A percentile compares a stretch with the other conserved stretches of the same genome.
Conservation (phyloP, 495 filamentous ascomycete genomes). For the Cryomyces antarcticus region DNA sequence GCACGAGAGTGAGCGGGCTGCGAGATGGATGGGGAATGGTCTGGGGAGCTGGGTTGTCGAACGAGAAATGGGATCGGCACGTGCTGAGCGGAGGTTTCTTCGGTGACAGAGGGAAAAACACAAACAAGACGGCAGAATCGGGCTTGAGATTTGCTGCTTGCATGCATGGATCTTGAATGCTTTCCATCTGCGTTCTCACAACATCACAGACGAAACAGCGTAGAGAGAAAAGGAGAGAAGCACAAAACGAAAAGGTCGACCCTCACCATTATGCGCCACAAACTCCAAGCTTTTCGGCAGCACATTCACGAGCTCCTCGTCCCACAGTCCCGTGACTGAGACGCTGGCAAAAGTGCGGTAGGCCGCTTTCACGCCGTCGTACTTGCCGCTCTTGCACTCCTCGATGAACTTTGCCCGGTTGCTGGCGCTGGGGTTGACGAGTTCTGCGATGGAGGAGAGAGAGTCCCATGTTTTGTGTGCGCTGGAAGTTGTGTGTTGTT, state of each 20-base stretch:
- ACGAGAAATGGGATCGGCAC: too few species aligned
- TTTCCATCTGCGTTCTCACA: too few species aligned
- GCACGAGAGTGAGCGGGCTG: background rate
- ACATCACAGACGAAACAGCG: too few species aligned
- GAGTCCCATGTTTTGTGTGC: conserved; percentile 29
- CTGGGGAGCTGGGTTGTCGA: too few species aligned
- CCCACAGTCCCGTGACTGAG: conserved; percentile 37
- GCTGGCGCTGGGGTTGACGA: conserved; percentile 27
- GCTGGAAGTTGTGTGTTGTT: conserved; percentile 11
- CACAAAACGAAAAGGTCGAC: too few species aligned
- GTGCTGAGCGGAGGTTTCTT: too few species aligned
- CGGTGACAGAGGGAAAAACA: too few species aligned
- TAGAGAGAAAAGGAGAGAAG: too few species aligned
- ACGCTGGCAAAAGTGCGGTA: conserved; percentile 64
- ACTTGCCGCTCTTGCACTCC: conserved; percentile 46
- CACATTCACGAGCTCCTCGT: conserved; percentile 28
- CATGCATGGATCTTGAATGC: too few species aligned
- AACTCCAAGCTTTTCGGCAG: conserved; percentile 51
- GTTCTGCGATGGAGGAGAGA: conserved; percentile 28
- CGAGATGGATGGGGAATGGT: too few species aligned
- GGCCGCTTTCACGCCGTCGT: conserved; percentile 43
- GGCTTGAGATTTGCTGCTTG: too few species aligned
- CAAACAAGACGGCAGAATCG: too few species aligned
- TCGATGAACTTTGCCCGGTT: conserved; percentile 49
- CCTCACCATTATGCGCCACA: conserved; percentile 55